A percentile compares a stretch with the other conserved stretches of the same genome.
Evolutionary conservation across 441 rosid genomes (phyloP).

Genomic region (Adansonia madagascariensis): DNA sequence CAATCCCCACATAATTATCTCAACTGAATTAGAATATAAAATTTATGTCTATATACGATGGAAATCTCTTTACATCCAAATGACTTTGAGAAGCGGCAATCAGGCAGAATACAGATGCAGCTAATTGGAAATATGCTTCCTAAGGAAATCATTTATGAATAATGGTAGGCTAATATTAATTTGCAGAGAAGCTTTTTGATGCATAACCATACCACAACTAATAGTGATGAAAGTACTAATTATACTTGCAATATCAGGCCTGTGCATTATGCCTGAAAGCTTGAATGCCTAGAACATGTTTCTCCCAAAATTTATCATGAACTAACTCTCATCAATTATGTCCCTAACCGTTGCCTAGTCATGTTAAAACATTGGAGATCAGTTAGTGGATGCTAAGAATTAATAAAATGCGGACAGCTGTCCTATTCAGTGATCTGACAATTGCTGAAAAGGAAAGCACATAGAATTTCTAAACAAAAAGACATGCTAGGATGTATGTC

Average conservation of each 20-base stretch:
- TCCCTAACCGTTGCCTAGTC: background rate
- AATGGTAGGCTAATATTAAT: background rate
- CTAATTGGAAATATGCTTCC: background rate
- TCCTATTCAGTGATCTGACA: background rate
- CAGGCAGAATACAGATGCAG: background rate
- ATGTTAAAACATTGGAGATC: background rate
- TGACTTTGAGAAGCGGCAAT: background rate
- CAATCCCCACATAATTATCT: constrained; percentile 3
- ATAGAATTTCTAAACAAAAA: background rate
- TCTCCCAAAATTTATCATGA: background rate
- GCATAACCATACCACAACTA: background rate
- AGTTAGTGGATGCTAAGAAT: background rate
- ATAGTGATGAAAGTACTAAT: background rate
- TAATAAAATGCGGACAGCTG: background rate
- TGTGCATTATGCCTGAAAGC: background rate
- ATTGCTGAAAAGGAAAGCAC: background rate
- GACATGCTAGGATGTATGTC: background rate
- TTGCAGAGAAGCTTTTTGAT: background rate
- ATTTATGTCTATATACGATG: background rate
- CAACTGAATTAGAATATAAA: background rate
- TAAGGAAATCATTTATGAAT: background rate
- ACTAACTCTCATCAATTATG: background rate
- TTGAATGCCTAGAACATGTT: constrained; percentile 4
- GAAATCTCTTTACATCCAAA: background rate
- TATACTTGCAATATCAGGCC: background rate